These are phyloP conservation scores for Podosphaera xanthii DNA, from an alignment of 2,329 filamentous ascomycete genomes.

Conservation along the genomic window DNA sequence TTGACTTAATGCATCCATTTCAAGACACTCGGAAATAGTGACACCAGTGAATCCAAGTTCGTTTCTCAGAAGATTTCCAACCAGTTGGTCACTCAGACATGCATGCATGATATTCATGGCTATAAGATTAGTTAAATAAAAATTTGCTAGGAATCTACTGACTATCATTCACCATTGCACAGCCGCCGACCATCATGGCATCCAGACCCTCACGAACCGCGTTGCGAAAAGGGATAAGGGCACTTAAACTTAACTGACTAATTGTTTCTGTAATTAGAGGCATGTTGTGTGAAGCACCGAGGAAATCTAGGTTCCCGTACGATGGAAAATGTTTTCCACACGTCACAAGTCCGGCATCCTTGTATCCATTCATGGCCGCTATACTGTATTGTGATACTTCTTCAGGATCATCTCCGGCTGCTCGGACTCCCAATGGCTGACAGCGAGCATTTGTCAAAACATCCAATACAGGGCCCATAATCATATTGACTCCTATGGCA, in stretches of 20 bases:
- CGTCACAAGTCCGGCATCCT: conserved; percentile 69
- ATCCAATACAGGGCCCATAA: conserved; percentile 81
- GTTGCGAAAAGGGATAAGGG: conserved; percentile 75
- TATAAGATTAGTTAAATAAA: conserved; percentile 17
- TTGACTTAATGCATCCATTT: conserved; percentile 89
- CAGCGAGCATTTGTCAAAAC: conserved; percentile 83
- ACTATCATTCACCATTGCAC: conserved; percentile 55
- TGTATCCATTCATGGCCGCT: conserved; percentile 77
- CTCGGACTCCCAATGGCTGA: conserved; percentile 73
- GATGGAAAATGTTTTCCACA: conserved; percentile 94
- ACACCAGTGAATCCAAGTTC: conserved; percentile 81
- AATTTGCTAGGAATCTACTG: conserved; percentile 1
- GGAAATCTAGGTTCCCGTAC: conserved; percentile 83
- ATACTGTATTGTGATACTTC: conserved; percentile 86
- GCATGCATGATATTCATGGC: conserved; percentile 92
- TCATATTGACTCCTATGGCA: conserved; percentile 86
- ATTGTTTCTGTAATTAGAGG: conserved; percentile 89
- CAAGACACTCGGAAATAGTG: conserved; percentile 80
- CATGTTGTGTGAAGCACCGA: conserved; percentile 75
- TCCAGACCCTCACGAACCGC: conserved; percentile 72
- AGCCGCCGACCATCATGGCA: conserved; percentile 88
- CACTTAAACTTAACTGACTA: conserved; percentile 79
- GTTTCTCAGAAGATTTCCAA: conserved; percentile 69
- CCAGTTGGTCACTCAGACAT: conserved; percentile 87
- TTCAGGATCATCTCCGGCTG: conserved; percentile 79